phyloP scores from a whole-genome alignment of 2,329 filamentous ascomycete genomes.

The Verticillium albo-atrum region DNA sequence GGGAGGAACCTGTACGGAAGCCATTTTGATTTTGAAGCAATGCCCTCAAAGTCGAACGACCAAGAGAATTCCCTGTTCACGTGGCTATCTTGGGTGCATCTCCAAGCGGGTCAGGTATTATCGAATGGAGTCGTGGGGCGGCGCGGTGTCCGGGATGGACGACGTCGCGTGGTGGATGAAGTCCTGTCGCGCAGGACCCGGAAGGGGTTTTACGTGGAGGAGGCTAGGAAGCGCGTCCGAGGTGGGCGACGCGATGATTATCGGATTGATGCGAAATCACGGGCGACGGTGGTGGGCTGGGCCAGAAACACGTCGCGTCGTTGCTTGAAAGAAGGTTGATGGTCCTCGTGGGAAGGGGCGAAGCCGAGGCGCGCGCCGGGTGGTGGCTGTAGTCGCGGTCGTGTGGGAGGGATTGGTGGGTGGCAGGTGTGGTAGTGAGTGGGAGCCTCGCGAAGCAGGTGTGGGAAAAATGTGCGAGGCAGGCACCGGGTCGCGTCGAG shows the following conservation, averaged over 20 bases:
- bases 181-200: slow-evolving; percentile 12
- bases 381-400: slow-evolving; percentile 4
- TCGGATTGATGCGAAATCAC: not conserved
- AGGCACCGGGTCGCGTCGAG: slow-evolving; percentile 33
- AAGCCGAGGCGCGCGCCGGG: slow-evolving; percentile 4
- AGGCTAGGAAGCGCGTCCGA: slow-evolving; percentile 3
- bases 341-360: slow-evolving; percentile 1
- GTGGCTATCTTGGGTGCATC: slow-evolving; percentile 12
- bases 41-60: slow-evolving; percentile 8
- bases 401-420: slow-evolving; percentile 11
- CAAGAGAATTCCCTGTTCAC: slow-evolving; percentile 11
- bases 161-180: slow-evolving; percentile 15
- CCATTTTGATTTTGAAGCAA: slow-evolving; percentile 54
- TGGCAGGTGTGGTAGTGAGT: not conserved
- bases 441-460: slow-evolving; percentile 19
- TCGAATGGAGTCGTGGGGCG: slow-evolving; percentile 6
- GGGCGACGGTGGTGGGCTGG: not conserved
- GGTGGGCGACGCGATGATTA: not conserved
- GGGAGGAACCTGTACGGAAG: slow-evolving; percentile 71
- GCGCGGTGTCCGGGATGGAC: not conserved
- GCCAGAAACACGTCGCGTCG: slow-evolving; percentile 3
- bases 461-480: slow-evolving; percentile 39
- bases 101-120: slow-evolving; percentile 7
- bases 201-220: slow-evolving; percentile 8
- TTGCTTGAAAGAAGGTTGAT: slow-evolving; percentile 1